These are phyloP conservation scores for Arthrobotrys megalospora DNA, from an alignment of 2,329 filamentous ascomycete genomes.

Conservation along the genomic window DNA sequence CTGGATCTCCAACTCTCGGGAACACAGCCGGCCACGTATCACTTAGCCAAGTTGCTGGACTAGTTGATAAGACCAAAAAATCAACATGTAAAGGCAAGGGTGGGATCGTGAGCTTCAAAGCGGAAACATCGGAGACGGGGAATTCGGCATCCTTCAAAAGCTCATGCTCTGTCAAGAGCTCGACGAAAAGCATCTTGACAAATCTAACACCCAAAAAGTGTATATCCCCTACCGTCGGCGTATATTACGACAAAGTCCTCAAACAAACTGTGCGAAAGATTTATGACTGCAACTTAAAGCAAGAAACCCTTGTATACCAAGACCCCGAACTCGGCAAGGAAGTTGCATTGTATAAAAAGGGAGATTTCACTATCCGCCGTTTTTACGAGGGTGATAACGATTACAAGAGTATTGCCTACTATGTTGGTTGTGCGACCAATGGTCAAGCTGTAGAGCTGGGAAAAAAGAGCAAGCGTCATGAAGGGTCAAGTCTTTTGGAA, in stretches of 20 bases:
- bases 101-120: conserved; percentile 45
- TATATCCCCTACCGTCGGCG: conserved; percentile 11
- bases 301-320: conserved; percentile 32
- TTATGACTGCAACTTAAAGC: conserved; percentile 34
- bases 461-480: conserved; percentile 14
- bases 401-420: conserved; percentile 44
- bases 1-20: conserved; percentile 44
- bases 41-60: conserved; percentile 38
- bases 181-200: conserved; percentile 40
- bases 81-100: conserved; percentile 49
- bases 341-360: conserved; percentile 43
- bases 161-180: conserved; percentile 42
- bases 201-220: conserved; percentile 28
- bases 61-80: conserved; percentile 33
- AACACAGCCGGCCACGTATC: conserved; percentile 46
- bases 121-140: conserved; percentile 43
- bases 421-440: conserved; percentile 43
- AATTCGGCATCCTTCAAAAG: conserved; percentile 38
- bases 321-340: conserved; percentile 42
- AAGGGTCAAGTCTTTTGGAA: background rate
- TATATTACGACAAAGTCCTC: conserved; percentile 37
- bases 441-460: conserved; percentile 33
- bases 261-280: conserved; percentile 29
- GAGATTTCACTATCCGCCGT: conserved; percentile 46
- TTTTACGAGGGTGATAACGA: conserved; percentile 38